A percentile compares a stretch with the other conserved stretches of the same genome.
These are phyloP conservation scores for Ustilago shanxiensis DNA, from an alignment of 1,284 basidiomycete genomes.

Conservation along the genomic window DNA sequence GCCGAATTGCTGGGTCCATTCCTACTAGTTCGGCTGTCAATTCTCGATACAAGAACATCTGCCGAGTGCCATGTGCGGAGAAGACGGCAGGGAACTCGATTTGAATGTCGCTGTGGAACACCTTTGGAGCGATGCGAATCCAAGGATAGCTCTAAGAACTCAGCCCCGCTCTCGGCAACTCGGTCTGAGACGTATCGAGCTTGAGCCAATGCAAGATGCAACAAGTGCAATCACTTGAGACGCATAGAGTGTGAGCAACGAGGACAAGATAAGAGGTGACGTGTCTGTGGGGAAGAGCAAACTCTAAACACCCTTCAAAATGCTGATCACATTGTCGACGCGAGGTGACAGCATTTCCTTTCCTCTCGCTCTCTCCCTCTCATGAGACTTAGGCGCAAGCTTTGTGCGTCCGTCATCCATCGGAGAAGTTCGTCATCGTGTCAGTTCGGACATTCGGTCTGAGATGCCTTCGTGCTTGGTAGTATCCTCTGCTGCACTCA, in stretches of 20 bases:
- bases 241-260: background rate
- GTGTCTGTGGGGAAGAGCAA: constrained; percentile 2
- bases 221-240: background rate
- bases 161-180: no score
- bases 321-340: constrained; percentile 13
- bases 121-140: no score
- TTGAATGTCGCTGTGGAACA: no score
- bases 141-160: no score
- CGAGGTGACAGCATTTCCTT: constrained; percentile 7
- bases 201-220: no score
- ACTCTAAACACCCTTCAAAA: background rate
- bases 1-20: background rate
- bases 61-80: background rate
- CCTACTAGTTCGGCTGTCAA: background rate
- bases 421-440: constrained; percentile 9
- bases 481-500: background rate
- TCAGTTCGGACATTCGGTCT: background rate
- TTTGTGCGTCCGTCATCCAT: constrained; percentile 7
- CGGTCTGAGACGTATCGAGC: no score
- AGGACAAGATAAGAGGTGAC: background rate
- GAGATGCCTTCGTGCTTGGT: background rate
- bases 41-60: background rate
- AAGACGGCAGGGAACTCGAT: no score
- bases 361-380: background rate
- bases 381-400: constrained; percentile 7